A percentile compares a stretch with the other conserved stretches of the same genome.
These are phyloP conservation scores for Physcomitrium patens DNA, from an alignment of 225 moss, liverwort and hornwort genomes.

Conservation along the genomic window DNA sequence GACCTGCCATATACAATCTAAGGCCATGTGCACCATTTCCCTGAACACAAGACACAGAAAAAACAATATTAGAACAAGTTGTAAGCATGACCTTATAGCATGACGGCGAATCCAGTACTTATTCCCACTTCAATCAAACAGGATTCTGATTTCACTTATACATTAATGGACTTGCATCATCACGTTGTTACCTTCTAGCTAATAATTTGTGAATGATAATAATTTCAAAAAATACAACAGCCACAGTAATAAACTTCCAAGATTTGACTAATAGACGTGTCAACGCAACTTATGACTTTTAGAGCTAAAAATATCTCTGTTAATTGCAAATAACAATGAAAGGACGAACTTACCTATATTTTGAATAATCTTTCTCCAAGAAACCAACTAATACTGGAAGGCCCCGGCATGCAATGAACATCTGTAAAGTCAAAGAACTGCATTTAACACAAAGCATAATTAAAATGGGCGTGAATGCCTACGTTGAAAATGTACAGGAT, in stretches of 20 bases:
- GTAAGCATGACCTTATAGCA: background rate
- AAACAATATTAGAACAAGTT: too few species aligned
- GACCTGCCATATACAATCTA: constrained; percentile 78
- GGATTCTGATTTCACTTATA: background rate
- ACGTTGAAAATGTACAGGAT: background rate
- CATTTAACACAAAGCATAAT: constrained; percentile 23
- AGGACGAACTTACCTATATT: constrained; percentile 53
- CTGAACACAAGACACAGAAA: constrained; percentile 37
- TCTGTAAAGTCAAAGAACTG: constrained; percentile 77
- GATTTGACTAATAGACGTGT: constrained; percentile 1
- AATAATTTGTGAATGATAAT: background rate
- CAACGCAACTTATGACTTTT: background rate
- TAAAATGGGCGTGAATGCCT: background rate
- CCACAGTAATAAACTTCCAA: background rate
- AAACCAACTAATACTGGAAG: constrained; percentile 81
- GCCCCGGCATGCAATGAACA: constrained; percentile 89
- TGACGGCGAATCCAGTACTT: background rate
- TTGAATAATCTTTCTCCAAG: constrained; percentile 79
- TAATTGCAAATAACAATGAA: background rate
- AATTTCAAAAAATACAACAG: background rate
- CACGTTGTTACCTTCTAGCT: background rate
- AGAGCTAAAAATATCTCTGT: background rate
- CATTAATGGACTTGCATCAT: background rate
- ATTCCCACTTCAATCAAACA: background rate
- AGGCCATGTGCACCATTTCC: constrained; percentile 83